These are phyloP conservation scores for Aquilaria malaccensis DNA, from an alignment of 345 rosid species.

Conservation along the genomic window DNA sequence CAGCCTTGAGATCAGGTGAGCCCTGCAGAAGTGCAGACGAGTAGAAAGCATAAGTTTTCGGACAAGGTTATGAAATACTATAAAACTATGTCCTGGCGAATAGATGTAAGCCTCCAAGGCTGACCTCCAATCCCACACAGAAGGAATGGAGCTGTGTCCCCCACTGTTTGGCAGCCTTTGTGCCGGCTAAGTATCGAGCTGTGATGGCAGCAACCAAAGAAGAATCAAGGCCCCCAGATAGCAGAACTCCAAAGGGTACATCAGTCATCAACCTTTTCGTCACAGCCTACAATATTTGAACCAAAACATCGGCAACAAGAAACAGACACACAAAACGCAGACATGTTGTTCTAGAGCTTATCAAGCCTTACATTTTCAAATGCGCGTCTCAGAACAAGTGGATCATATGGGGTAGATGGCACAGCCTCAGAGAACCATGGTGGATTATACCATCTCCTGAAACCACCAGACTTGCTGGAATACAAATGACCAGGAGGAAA, in stretches of 20 bases:
- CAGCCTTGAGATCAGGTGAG: conserved; percentile 86
- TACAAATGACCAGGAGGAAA: conserved; percentile 92
- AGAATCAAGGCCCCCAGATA: conserved; percentile 95
- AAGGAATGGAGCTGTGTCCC: conserved; percentile 86
- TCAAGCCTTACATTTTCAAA: conserved; percentile 58
- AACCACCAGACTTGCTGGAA: conserved; percentile 74
- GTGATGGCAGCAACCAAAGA: conserved; percentile 85
- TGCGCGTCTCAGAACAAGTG: conserved; percentile 57
- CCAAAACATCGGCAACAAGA: conserved; percentile 1
- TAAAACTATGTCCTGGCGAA: not conserved
- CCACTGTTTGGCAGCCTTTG: conserved; percentile 75
- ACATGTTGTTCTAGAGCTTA: not conserved
- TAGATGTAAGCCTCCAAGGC: not conserved
- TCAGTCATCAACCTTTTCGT: conserved; percentile 88
- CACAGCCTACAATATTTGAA: conserved; percentile 55
- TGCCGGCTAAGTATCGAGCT: conserved; percentile 66
- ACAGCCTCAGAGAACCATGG: conserved; percentile 67
- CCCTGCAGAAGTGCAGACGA: conserved; percentile 34
- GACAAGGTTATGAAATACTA: not conserved
- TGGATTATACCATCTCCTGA: conserved; percentile 85
- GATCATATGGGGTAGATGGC: conserved; percentile 74
- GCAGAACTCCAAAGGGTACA: conserved; percentile 87
- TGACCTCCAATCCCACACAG: conserved; percentile 87
- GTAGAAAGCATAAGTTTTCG: conserved; percentile 5
- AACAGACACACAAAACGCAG: not conserved